Base-by-base conservation (phyloP, 352 stramenopile species). In the Albugo candida region DNA sequence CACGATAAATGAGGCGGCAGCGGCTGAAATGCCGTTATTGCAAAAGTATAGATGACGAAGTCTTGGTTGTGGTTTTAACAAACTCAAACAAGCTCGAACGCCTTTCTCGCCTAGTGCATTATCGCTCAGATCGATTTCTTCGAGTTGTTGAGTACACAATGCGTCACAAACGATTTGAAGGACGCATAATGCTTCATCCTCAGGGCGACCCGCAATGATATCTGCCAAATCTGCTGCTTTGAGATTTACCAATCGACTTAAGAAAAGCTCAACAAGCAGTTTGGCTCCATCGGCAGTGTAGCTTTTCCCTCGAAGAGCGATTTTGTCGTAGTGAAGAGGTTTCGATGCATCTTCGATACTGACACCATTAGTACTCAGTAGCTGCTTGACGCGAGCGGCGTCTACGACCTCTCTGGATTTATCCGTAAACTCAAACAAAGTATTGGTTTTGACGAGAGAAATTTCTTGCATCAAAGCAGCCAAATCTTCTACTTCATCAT, bases 101-200 rank as follows among this genome's bases (percentile, higher is more conserved):
- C 74, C 74, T 54, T 84, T 83, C 53, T 83, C 70, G 11, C 74
- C 74, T 0, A 84, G 60, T 27, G 71, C 71, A 49, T 86, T 86
- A 53, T 86, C 74, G 50, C 74, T 84, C 36, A 86, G 45, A 53
- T 96, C 79, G 31, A 97, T 88, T 49, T 83, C 59, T 10, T 85
- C 66, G 3, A 96, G 64, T 16, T 78, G 47, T 47, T 85, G 67
- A 38, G 77, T 68, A 38, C 53, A 59, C 37, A 96, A 69, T 18
- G 82, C 72, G 38, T 64, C 55, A 48, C 74, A 91, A 49, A 96
- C 73, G 14, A 64, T 73, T 41, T 66, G 58, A 10, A 97, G 66
- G 20, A 96, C 85, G 19, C 78, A 61, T 21, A 97, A 58, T 17
- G 82, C 88, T 55, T 94, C 75, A 47, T 92, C 82, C 49, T 95